Evolutionary conservation across 2,329 filamentous ascomycete genomes (phyloP).

Genomic region (Cladosporium sphaerospermum): DNA sequence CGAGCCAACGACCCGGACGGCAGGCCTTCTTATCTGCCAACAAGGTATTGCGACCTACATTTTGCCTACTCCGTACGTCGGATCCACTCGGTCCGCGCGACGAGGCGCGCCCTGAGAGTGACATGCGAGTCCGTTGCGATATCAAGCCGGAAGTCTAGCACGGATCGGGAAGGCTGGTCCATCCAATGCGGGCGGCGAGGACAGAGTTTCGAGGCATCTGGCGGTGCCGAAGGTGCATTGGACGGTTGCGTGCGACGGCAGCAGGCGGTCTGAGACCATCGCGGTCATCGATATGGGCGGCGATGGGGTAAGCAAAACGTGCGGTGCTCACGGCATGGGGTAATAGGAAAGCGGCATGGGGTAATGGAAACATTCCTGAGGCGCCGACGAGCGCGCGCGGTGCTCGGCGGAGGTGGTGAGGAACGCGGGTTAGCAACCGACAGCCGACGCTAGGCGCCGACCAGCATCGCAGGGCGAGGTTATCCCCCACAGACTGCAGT

Average conservation of each 20-base stretch:
- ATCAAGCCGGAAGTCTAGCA: constrained; percentile 8
- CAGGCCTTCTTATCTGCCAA: neutral
- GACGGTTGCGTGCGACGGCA: no score
- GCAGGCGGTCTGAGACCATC: neutral
- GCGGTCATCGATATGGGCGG: neutral
- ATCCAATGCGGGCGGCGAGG: neutral
- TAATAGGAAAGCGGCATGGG: constrained; percentile 3
- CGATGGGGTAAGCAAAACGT: neutral
- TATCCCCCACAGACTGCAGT: neutral
- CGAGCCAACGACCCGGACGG: neutral
- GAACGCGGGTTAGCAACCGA: constrained; percentile 4
- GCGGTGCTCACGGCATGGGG: neutral
- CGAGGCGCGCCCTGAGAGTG: constrained; percentile 4
- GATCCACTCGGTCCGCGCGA: neutral
- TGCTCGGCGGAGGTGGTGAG: no score
- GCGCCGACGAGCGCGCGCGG: neutral
- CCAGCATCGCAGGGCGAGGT: neutral
- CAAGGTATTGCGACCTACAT: neutral
- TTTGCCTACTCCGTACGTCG: neutral
- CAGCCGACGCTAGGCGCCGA: neutral
- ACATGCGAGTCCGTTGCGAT: neutral
- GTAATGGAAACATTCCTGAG: constrained; percentile 4
- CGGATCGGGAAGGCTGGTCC: constrained; percentile 9
- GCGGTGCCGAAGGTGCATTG: no score
- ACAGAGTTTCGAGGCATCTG: no score